These are phyloP conservation scores for Pleurotus tuoliensis DNA, from an alignment of 768 basidiomycete genomes.

Conservation along the genomic window DNA sequence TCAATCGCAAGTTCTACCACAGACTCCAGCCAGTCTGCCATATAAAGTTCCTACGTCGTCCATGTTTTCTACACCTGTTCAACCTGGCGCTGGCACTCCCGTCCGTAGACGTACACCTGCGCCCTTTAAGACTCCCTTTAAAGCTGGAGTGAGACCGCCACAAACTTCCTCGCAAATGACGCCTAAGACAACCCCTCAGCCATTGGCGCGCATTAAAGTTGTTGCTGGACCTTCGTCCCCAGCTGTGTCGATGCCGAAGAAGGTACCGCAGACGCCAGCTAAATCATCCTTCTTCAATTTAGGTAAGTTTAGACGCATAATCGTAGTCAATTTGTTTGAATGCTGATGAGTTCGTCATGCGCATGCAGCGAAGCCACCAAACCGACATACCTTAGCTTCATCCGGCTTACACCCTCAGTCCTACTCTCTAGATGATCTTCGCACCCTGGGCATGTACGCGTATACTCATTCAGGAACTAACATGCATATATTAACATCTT, in stretches of 20 bases:
- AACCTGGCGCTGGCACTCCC: conserved; percentile 6
- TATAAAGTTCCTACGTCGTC: background rate
- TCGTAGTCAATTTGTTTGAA: background rate
- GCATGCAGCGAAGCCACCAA: conserved; percentile 24
- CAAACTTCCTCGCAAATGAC: background rate
- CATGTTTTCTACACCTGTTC: conserved; percentile 14
- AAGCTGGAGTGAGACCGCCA: conserved; percentile 41
- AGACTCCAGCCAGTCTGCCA: background rate
- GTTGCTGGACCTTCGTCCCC: background rate
- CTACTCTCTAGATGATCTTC: conserved; percentile 38
- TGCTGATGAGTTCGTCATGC: background rate
- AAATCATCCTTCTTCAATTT: conserved; percentile 38
- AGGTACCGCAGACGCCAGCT: conserved; percentile 9
- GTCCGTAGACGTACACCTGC: conserved; percentile 24
- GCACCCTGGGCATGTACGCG: conserved; percentile 50
- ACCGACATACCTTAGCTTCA: conserved; percentile 40
- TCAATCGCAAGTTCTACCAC: conserved; percentile 8
- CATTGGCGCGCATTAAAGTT: background rate
- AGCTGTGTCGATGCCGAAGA: background rate
- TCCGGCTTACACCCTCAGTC: conserved; percentile 51
- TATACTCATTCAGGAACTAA: background rate
- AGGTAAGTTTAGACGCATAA: conserved; percentile 26
- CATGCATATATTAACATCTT: conserved; percentile 3
- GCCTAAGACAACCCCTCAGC: conserved; percentile 13
- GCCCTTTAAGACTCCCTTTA: conserved; percentile 52